phyloP scores from a whole-genome alignment of 2,329 filamentous ascomycete genomes.

The Endothia cerciana region DNA sequence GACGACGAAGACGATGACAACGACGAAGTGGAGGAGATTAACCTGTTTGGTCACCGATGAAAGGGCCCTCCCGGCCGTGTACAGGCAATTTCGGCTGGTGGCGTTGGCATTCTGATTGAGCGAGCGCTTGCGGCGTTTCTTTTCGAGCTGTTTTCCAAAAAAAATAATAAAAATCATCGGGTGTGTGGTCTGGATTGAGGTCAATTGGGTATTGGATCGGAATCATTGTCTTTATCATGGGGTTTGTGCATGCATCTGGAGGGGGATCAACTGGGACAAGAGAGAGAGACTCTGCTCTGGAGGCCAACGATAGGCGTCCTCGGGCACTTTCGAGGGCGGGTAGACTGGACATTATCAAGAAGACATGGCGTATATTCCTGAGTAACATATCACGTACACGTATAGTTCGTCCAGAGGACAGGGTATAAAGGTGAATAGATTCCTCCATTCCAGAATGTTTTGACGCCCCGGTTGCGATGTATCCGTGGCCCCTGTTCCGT shows the following conservation, averaged over 20 bases:
- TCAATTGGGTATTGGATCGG: background rate
- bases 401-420: background rate
- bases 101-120: slow-evolving; percentile 18
- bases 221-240: background rate
- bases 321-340: background rate
- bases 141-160: too few species aligned
- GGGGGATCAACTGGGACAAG: slow-evolving; percentile 7
- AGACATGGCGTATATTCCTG: background rate
- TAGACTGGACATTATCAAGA: slow-evolving; percentile 2
- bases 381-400: slow-evolving; percentile 4
- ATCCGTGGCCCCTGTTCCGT: background rate
- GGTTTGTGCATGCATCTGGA: slow-evolving; percentile 18
- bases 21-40: slow-evolving; percentile 55
- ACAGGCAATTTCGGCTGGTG: slow-evolving; percentile 10
- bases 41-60: slow-evolving; percentile 51
- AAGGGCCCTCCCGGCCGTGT: background rate
- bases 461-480: background rate
- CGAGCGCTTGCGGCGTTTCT: background rate
- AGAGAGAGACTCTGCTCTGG: slow-evolving; percentile 4
- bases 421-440: background rate
- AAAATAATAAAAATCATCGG: background rate
- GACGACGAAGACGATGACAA: slow-evolving; percentile 53
- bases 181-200: background rate
- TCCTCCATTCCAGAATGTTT: background rate
- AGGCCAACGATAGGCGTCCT: slow-evolving; percentile 14